Evolutionary conservation across 768 basidiomycete species (phyloP), one percentile per base, ranked within the genome.

Genomic region (Trametes maxima): DNA sequence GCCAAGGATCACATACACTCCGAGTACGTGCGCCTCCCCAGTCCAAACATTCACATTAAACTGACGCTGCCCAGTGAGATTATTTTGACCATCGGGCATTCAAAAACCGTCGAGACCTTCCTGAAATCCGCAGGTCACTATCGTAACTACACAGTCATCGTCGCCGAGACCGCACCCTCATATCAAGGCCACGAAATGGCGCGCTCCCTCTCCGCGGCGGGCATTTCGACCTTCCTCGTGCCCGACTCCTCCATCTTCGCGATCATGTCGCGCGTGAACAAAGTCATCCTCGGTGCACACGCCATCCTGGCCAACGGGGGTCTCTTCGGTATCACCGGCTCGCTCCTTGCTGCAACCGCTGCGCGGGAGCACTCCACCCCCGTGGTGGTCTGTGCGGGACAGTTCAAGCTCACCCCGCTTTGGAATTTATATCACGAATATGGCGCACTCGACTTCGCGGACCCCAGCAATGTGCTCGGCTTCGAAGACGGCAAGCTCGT

Each of bases 281-380:
- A 99, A 75, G 90, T 98, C 67, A 86, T 99, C 60, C 82, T 99
- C 47, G 94, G 95, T 28, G 90, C 95, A 12, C 96, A 98, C 74
- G 88, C 91, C n/a, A 90, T 98, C 68, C 87, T 97, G 51, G 95
- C 96, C 24, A 96, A 98, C 70, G 97, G 97, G 14, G 95, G 95
- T 14, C 89, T 98, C 83, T 95, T 96, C 73, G 90, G 92, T 16
- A 83, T 92, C 45, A 83, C 90, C 0, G 95, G 95, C 19, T 90
- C 93, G 1, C 81, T 94, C 17, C 79, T 95, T 44, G 92, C 88
- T 1, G 93, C 92, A 3, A 85, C 89, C 22, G 94, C 95, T 49
- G 95, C 95, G 37, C 86, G 86, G 58, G 90, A 88, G 28, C 94
- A 97, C 76, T 86, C 89, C 68, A 95, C 93, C 19, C 94, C 94